These are phyloP conservation scores for Russula olivacea DNA, from an alignment of 768 basidiomycete species.

Conservation along the genomic window DNA sequence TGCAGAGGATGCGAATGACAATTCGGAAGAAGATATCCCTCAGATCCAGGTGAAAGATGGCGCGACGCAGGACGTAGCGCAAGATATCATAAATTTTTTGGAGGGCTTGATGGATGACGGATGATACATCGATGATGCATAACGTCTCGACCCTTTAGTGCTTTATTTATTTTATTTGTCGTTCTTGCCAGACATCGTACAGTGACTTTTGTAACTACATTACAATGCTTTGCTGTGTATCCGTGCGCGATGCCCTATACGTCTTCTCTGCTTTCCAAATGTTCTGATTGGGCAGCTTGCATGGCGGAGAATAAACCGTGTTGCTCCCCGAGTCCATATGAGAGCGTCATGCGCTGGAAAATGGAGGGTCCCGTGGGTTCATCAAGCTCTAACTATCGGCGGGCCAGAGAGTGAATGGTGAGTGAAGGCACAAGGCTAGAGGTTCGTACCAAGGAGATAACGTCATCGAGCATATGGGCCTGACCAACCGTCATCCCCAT, in stretches of 20 bases:
- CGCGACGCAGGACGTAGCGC: conserved; percentile 32
- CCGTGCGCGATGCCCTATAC: neutral
- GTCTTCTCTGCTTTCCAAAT: neutral
- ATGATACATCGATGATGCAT: too few relatives aligned
- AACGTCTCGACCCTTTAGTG: neutral
- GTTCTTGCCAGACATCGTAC: neutral
- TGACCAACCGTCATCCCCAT: conserved; percentile 81
- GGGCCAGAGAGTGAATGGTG: conserved; percentile 10
- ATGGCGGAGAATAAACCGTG: conserved; percentile 59
- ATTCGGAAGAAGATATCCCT: conserved; percentile 11
- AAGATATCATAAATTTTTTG: conserved; percentile 48
- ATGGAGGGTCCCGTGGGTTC: conserved; percentile 45
- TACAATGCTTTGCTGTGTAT: neutral
- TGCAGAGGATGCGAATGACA: conserved; percentile 19
- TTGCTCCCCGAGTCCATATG: conserved; percentile 78
- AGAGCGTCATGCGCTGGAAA: conserved; percentile 66
- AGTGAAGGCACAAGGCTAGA: neutral
- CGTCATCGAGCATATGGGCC: conserved; percentile 87
- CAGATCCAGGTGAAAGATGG: conserved; percentile 10
- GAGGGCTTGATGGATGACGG: conserved; percentile 34
- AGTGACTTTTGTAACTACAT: conserved; percentile 5
- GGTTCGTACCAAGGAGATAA: conserved; percentile 72
- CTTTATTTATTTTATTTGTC: conserved; percentile 10
- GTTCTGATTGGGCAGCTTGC: conserved; percentile 34
- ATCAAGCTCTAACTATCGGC: conserved; percentile 56